Evolutionary conservation across 2,329 filamentous ascomycete species (phyloP), one percentile per base, ranked within the genome.

Genomic region (Zasmidium citrigriseum): DNA sequence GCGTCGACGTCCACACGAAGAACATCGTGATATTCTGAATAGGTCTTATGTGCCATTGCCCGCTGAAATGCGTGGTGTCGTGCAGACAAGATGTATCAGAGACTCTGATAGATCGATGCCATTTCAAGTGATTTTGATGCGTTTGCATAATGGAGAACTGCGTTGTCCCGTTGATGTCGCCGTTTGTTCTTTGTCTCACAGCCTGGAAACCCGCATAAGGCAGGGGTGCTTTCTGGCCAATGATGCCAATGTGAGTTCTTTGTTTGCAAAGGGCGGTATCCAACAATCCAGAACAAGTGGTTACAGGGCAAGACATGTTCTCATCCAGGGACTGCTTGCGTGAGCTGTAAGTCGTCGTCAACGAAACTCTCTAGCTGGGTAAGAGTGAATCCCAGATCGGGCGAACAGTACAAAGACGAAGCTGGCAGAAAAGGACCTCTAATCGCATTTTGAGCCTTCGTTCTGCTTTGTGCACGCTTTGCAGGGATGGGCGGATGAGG

Each of bases 281-380:
- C 46, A 49, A n/a, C 4, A 16, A n/a, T 41, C 34, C 5, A 9
- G 4, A n/a, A 41, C 7, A 41, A n/a, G n/a, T n/a, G 12, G 4
- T n/a, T 4, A 41, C 14, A 41, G 14, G 14, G 34, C 20, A 21
- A 51, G 22, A 29, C 4, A 12, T 10, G 18, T 38, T 44, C 45
- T 66, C 59, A 69, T 23, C 59, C 67, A 41, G 60, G 62, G 2
- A 48, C 50, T 14, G 52, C 61, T 54, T 74, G 72, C 29, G 70
- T 73, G 38, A 75, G 63, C 55, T 73, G 66, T 12, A 75, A 54
- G 38, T 74, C 72, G 44, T 74, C 70, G 21, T 70, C 68, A 20
- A 73, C 65, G 55, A 72, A 69, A 52, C 41, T 62, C 34, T 75
- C 72, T n/a, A 74, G 61, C 56, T 75, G 70, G 5, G 65, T 64